Conservation (phyloP, 768 basidiomycete genomes). For the Suillus luteus region DNA sequence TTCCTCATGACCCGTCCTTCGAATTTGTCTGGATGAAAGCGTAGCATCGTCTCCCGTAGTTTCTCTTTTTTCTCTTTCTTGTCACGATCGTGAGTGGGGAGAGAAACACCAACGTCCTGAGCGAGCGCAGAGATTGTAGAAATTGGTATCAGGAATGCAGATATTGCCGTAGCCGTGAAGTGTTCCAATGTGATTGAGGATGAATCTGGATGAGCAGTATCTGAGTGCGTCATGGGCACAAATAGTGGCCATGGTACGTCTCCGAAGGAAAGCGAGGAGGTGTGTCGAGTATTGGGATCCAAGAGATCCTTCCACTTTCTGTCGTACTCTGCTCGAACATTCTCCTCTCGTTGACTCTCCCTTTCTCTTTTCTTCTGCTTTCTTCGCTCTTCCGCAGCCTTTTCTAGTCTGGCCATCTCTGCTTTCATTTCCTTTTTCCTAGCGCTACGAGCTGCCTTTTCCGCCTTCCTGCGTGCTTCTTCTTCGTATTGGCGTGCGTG, state of each 20-base stretch:
- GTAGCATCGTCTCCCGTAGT: conserved; percentile 65
- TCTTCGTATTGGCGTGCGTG: conserved; percentile 70
- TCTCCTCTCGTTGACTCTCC: conserved; percentile 43
- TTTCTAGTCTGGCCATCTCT: conserved; percentile 55
- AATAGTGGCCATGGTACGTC: conserved; percentile 80
- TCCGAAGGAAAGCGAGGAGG: conserved; percentile 42
- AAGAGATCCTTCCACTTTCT: conserved; percentile 56
- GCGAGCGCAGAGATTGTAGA: conserved; percentile 3
- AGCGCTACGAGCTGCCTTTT: conserved; percentile 51
- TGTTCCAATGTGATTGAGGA: conserved; percentile 40
- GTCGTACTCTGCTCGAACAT: conserved; percentile 57
- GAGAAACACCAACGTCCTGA: conserved; percentile 7
- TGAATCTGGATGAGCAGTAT: conserved; percentile 20
- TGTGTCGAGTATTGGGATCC: conserved; percentile 27
- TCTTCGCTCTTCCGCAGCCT: conserved; percentile 53
- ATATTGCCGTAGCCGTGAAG: conserved; percentile 55
- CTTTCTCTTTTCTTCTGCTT: conserved; percentile 49
- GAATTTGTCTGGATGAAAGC: conserved; percentile 84
- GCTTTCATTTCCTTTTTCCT: conserved; percentile 54
- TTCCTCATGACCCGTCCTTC: conserved; percentile 68
- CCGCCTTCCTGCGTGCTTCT: conserved; percentile 54
- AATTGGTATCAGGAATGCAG: conserved; percentile 55
- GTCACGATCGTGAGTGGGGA: conserved; percentile 26
- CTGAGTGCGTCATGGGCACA: conserved; percentile 26
- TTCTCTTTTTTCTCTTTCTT: conserved; percentile 60